Evolutionary conservation across 768 basidiomycete genomes (phyloP), one percentile per base, ranked within the genome.

Genomic region (Boletus sp.): DNA sequence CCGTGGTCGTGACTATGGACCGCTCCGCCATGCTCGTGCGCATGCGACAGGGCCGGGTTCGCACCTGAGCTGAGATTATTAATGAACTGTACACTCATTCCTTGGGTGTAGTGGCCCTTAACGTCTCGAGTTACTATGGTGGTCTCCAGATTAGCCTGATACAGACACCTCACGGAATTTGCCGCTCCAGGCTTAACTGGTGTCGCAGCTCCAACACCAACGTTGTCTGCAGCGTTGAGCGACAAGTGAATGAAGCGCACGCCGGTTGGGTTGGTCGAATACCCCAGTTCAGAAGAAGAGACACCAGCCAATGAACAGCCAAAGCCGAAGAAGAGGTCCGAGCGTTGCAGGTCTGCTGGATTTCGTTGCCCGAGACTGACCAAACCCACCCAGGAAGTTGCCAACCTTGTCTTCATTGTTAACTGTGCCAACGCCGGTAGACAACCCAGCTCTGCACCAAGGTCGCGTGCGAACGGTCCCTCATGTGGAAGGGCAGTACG

Each of bases 401-500:
- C 89, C 89, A 1, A 52, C 76, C 17, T 74, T 90, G 25, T 74
- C 85, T 1, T 60, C 77, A 17, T 75, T 77, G 34, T 66, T 91
- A 44, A 64, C 72, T 2, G 63, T 75, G 5, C 64, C 78, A 41
- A 68, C 61, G 1, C 90, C 87, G 0, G 66, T 80, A 6, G 90
- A 94, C 66, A 74, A 91, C 62, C 93, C 93, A 3, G 72, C 84
- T 4, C 72, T 83, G 15, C 94, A 97, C 67, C 93, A 95, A 74
- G 95, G 95, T 14, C 82, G 94, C 30, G 76, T 75, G 44, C 83
- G 95, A 30, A 76, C 83, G 0, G 77, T 75, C 1, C 91, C 92
- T 2, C 90, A 92, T 65, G 83, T 93, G 5, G 88, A 92, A 13
- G 95, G 95, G 0, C 93, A 95, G 64, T 95, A 83, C 66, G 84